phyloP scores from a whole-genome alignment of 768 basidiomycete genomes.

The Russula ochroleuca region DNA sequence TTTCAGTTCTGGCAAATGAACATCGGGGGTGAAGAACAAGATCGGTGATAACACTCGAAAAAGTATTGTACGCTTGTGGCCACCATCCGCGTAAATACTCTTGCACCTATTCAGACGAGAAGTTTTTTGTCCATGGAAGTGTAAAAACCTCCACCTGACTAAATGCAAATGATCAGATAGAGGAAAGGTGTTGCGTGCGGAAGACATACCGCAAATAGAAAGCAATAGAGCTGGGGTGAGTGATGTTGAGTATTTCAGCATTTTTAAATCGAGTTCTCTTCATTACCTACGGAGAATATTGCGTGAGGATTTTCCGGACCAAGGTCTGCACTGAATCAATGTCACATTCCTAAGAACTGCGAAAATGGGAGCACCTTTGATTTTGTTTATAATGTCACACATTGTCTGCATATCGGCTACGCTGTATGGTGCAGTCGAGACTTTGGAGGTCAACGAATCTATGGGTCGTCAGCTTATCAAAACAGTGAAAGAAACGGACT shows the following conservation, averaged over 20 bases:
- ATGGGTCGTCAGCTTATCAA: not conserved
- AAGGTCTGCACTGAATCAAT: not conserved
- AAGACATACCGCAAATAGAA: conserved; percentile 8
- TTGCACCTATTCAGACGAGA: conserved; percentile 13
- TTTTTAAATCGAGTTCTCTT: not conserved
- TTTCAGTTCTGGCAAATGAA: conserved; percentile 14
- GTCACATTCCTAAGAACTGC: not conserved
- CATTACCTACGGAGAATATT: conserved; percentile 15
- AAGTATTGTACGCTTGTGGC: conserved; percentile 5
- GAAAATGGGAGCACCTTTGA: not conserved
- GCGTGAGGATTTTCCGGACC: not conserved
- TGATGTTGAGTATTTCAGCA: not conserved
- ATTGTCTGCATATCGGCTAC: conserved; percentile 11
- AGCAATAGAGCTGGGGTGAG: conserved; percentile 9
- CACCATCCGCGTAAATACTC: not conserved
- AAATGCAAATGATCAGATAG: not conserved
- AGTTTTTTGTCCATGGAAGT: conserved; percentile 16
- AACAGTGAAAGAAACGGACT: not conserved
- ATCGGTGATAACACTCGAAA: not conserved
- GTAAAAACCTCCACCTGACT: conserved; percentile 11
- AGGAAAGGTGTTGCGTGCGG: not conserved
- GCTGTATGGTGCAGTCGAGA: conserved; percentile 14
- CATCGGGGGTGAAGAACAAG: conserved; percentile 17
- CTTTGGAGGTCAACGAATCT: conserved; percentile 17
- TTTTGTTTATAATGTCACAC: conserved; percentile 9